Evolutionary conservation across 768 basidiomycete species (phyloP).

Genomic region (Tricholoma hemisulphureum): DNA sequence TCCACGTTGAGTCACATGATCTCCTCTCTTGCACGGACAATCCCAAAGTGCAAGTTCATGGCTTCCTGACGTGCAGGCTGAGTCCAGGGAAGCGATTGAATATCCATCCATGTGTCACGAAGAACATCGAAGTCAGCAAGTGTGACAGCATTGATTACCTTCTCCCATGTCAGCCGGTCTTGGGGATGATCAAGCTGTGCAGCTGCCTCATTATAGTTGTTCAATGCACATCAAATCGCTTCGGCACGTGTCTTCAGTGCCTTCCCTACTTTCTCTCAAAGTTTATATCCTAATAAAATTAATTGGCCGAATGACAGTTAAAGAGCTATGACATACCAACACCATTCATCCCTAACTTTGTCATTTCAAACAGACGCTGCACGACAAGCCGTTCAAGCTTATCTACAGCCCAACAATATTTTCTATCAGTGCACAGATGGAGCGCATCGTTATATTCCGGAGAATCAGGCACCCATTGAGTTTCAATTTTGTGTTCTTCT

Average conservation of each 20-base stretch:
- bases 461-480: conserved; percentile 23
- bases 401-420: conserved; percentile 30
- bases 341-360: conserved; percentile 33
- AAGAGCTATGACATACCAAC: neutral
- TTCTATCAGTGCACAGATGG: conserved; percentile 10
- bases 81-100: neutral
- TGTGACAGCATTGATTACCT: neutral
- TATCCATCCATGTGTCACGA: neutral
- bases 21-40: no score
- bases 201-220: conserved; percentile 31
- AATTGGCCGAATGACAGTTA: neutral
- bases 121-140: conserved; percentile 4
- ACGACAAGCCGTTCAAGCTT: conserved; percentile 33
- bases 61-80: neutral
- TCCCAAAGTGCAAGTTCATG: neutral
- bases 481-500: conserved; percentile 21
- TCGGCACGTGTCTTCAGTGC: conserved; percentile 26
- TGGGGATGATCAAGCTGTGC: neutral
- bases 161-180: no score
- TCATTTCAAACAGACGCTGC: conserved; percentile 37
- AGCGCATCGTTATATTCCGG: conserved; percentile 23
- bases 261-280: conserved; percentile 32
- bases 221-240: conserved; percentile 31
- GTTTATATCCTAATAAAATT: conserved; percentile 29
- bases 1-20: neutral